Evolutionary conservation across 1,284 basidiomycete species (phyloP).

Genomic region (Neolentinus lepideus): DNA sequence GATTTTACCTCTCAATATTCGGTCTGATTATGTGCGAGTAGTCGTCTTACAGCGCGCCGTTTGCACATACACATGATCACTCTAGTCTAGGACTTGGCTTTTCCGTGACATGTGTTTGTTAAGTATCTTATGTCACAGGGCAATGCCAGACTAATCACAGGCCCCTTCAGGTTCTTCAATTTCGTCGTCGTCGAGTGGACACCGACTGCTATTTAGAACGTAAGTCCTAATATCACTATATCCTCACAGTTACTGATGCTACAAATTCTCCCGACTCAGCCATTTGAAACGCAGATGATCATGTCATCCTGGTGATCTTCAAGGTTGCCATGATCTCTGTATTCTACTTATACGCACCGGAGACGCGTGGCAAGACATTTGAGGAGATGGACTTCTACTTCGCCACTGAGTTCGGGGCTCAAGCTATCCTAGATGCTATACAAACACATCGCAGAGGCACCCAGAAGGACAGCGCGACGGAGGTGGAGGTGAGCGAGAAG

Average conservation of each 20-base stretch:
- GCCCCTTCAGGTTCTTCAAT: neutral
- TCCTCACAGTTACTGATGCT: neutral
- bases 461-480: neutral
- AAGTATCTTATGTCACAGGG: neutral
- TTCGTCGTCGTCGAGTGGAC: conserved; percentile 1
- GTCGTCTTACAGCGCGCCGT: no score
- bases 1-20: neutral
- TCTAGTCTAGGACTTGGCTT: neutral
- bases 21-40: neutral
- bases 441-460: neutral
- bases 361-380: neutral
- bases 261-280: no score
- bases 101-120: neutral
- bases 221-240: neutral
- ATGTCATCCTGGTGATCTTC: neutral
- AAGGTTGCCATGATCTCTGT: neutral
- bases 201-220: neutral
- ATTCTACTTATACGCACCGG: neutral
- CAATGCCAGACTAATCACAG: neutral
- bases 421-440: neutral
- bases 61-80: no score
- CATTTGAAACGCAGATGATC: neutral
- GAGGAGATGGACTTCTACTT: conserved; percentile 3
- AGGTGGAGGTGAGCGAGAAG: neutral
- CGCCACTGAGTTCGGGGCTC: neutral